These are phyloP conservation scores for Trichomonas tenax DNA, from an alignment of 208 protist genomes.

Conservation along the genomic window DNA sequence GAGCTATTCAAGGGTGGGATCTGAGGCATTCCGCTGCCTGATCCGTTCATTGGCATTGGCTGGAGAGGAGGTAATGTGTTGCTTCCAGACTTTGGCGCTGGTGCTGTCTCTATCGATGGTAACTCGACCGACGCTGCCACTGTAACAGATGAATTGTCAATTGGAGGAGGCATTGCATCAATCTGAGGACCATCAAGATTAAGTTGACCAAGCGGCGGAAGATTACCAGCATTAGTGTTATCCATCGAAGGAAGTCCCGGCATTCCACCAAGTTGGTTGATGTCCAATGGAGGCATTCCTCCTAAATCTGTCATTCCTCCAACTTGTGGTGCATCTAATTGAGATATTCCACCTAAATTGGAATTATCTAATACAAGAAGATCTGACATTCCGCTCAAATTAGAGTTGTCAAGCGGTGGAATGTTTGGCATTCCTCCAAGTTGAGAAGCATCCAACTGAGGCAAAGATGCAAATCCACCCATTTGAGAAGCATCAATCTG, in stretches of 20 bases:
- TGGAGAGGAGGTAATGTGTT: too few relatives aligned
- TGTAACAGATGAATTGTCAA: not conserved
- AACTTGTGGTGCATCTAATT: not conserved
- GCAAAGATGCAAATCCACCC: not conserved
- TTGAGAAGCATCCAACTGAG: too few relatives aligned
- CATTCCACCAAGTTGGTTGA: not conserved
- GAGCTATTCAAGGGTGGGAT: too few relatives aligned
- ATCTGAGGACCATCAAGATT: not conserved
- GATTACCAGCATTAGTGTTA: not conserved
- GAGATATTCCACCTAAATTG: not conserved
- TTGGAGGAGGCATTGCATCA: not conserved
- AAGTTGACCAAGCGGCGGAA: not conserved
- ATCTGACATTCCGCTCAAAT: not conserved
- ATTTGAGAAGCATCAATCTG: not conserved
- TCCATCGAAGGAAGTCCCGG: not conserved
- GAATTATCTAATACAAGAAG: not conserved
- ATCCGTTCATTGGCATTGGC: too few relatives aligned
- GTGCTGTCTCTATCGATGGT: too few relatives aligned
- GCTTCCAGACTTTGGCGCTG: too few relatives aligned
- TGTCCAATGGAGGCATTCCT: not conserved
- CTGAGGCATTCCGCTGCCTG: too few relatives aligned
- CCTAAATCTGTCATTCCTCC: not conserved
- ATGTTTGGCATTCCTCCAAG: not conserved
- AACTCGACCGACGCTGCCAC: too few relatives aligned
- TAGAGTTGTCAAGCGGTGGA: not conserved